Conservation (phyloP, 1,139 yeast genomes). For the Suhomyces bolitotheri region DNA sequence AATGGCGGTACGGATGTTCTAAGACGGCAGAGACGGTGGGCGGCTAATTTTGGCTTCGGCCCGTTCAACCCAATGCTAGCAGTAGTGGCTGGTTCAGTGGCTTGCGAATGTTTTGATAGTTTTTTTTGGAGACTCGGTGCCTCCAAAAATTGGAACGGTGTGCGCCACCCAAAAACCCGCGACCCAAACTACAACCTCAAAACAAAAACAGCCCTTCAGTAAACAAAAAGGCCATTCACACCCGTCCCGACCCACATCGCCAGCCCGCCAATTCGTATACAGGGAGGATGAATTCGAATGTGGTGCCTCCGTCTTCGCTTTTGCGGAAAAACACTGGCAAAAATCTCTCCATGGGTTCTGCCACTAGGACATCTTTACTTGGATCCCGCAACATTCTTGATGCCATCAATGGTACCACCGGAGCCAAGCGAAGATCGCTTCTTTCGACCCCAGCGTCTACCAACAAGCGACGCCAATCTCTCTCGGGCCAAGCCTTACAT, state of each 20-base stretch:
- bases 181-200: too few species aligned
- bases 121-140: neutral
- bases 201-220: too few species aligned
- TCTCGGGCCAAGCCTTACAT: conserved; percentile 8
- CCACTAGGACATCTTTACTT: conserved; percentile 34
- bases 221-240: too few species aligned
- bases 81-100: neutral
- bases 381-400: conserved; percentile 20
- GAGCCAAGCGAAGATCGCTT: conserved; percentile 35
- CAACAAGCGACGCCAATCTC: conserved; percentile 35
- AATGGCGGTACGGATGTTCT: too few species aligned
- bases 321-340: conserved; percentile 33
- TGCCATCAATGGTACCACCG: conserved; percentile 11
- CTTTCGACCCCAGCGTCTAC: conserved; percentile 43
- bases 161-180: too few species aligned
- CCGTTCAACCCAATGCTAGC: conserved; percentile 2
- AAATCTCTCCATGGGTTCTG: conserved; percentile 38
- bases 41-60: too few species aligned
- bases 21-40: too few species aligned
- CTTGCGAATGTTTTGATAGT: conserved; percentile 4
- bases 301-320: conserved; percentile 27
- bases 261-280: neutral
- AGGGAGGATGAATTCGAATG: conserved; percentile 12
- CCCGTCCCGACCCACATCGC: too few species aligned
- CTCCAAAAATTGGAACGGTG: too few species aligned